phyloP scores from a whole-genome alignment of 768 basidiomycete species.

The Tylopilus plumbeoviolaceoides region DNA sequence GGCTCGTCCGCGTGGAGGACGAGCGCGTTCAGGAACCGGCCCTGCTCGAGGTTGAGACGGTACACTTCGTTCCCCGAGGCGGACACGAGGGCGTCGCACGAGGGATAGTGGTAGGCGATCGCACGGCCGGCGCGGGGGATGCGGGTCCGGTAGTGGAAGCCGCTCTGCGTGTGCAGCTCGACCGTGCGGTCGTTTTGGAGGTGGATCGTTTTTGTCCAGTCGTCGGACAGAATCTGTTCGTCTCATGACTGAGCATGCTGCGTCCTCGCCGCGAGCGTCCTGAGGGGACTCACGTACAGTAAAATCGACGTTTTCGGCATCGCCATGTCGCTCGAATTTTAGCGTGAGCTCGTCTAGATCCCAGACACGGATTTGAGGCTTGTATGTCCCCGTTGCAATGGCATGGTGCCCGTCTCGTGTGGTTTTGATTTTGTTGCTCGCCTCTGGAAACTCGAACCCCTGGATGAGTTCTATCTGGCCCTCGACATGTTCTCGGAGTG shows the following conservation, averaged over 20 bases:
- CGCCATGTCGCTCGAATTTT: slow-evolving; percentile 95
- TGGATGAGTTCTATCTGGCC: slow-evolving; percentile 89
- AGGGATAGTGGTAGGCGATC: slow-evolving; percentile 89
- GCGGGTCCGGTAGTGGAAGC: slow-evolving; percentile 87
- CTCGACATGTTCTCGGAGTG: slow-evolving; percentile 67
- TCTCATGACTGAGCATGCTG: not conserved
- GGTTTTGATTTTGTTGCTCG: slow-evolving; percentile 85
- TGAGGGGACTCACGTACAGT: slow-evolving; percentile 67
- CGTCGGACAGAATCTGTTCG: slow-evolving; percentile 83
- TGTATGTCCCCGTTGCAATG: slow-evolving; percentile 95
- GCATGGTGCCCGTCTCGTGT: slow-evolving; percentile 91
- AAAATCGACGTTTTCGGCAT: slow-evolving; percentile 97
- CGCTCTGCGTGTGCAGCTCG: slow-evolving; percentile 91
- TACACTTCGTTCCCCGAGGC: slow-evolving; percentile 87
- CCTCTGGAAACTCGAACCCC: slow-evolving; percentile 96
- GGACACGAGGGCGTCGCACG: slow-evolving; percentile 84
- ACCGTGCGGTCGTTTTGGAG: slow-evolving; percentile 94
- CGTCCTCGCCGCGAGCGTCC: not conserved
- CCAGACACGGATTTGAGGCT: slow-evolving; percentile 95
- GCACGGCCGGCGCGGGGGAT: slow-evolving; percentile 93
- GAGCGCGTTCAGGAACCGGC: slow-evolving; percentile 84
- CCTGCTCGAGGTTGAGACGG: slow-evolving; percentile 93
- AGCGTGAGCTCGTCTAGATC: slow-evolving; percentile 88
- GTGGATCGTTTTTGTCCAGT: slow-evolving; percentile 99
- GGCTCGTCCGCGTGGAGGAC: slow-evolving; percentile 51